Base-by-base conservation (phyloP, 495 filamentous ascomycete species). In the Aspergillus diversus region DNA sequence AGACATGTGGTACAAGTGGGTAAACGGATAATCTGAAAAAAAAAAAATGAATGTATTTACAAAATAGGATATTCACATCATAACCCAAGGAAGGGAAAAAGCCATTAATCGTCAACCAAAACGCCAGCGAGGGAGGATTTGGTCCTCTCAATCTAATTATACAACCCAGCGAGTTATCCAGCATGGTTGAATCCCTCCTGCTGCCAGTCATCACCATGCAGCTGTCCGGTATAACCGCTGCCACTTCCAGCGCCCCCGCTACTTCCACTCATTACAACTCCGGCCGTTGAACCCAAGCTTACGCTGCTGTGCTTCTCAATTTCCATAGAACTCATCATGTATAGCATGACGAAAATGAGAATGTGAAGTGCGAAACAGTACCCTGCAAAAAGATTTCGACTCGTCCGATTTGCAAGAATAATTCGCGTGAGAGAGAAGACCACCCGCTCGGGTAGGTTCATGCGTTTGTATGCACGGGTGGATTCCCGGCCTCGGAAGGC, bases 401-500 rank as follows among this genome's bases (percentile, higher is more conserved):
- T 97, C 11, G 90, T 92, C 57, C 95, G 81, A 43, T 90, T 97
- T 37, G 94, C 93, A 59, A 99, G 80, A 55, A 98, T 91, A 72
- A 97, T 89, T 55, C 92, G 84, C 21, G 95, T 96, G 60, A 97
- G 83, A 12, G 92, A 93, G 75, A 95, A 97, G 16, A 99, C 89
- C 13, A 92, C 80, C 32, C 96, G 82, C 78, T 99, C 95, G 0
- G 92, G 92, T 5, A 97, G 75, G 63, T 86, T 92, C 94, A 99
- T 97, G 34, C 95, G 87, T 69, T 94, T 93, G 74, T 96, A 92
- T n/a, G 95, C 96, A 34, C 95, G 82, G 6, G 92, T 89, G 39
- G 90, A 91, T 80, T 99, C 95, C 42, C 93, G 87, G 5, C 95
- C 93, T 43, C 93, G 84, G 77, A 98, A 99, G 7, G 91, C 92